Evolutionary conservation across 805 yeast genomes (phyloP).

Genomic region (Priceomyces carsonii): DNA sequence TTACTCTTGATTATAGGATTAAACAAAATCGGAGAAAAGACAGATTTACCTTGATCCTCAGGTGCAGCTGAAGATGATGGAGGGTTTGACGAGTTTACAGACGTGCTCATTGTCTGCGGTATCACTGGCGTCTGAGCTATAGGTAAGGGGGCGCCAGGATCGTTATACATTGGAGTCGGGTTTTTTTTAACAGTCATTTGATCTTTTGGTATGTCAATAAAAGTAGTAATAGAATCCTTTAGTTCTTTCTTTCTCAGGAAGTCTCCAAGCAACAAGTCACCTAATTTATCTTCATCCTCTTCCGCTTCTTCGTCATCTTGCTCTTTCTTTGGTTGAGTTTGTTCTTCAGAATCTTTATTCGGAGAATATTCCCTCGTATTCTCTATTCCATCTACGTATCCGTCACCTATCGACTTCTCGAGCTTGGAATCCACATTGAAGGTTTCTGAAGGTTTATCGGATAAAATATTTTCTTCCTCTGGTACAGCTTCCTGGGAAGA

Average conservation of each 20-base stretch:
- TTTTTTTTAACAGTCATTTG: constrained; percentile 51
- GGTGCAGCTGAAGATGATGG: constrained; percentile 1
- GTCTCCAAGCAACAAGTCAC: constrained; percentile 1
- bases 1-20: constrained; percentile 74
- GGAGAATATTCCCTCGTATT: too few species aligned
- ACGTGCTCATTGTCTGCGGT: constrained; percentile 16
- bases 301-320: constrained; percentile 4
- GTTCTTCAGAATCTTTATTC: background rate
- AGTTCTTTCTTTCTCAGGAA: background rate
- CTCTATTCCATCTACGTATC: too few species aligned
- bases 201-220: constrained; percentile 55
- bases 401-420: too few species aligned
- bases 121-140: constrained; percentile 50
- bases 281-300: constrained; percentile 7
- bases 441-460: background rate
- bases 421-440: background rate
- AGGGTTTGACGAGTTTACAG: constrained; percentile 13
- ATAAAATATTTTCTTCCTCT: background rate
- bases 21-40: constrained; percentile 80
- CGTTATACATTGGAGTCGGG: constrained; percentile 59
- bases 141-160: constrained; percentile 86
- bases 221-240: constrained; percentile 11
- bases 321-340: too few species aligned
- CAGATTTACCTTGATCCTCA: constrained; percentile 44
- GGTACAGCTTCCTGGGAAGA: background rate